Percentiles rank a stretch among this genome's conserved stretches.
Evolutionary conservation across 805 yeast genomes (phyloP).

Genomic region (Myxozyma neglecta): DNA sequence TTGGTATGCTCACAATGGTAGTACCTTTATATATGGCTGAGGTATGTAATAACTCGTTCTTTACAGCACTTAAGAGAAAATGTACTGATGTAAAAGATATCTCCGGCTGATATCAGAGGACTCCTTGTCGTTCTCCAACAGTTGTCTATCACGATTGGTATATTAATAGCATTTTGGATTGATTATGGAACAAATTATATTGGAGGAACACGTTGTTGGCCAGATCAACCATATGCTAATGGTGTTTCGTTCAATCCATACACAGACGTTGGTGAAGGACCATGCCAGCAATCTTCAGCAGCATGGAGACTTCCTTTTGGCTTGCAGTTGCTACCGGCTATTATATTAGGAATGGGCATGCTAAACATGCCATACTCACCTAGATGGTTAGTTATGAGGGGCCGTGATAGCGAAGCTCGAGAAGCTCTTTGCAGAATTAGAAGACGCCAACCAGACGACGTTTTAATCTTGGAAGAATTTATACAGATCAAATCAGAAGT

Average conservation of each 20-base stretch:
- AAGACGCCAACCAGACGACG: conserved; percentile 14
- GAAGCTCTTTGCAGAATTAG: conserved; percentile 10
- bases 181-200: conserved; percentile 47
- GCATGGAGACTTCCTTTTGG: conserved; percentile 69
- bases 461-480: conserved; percentile 6
- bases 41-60: not conserved
- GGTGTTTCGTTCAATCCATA: conserved; percentile 21
- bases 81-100: conserved; percentile 3
- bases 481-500: conserved; percentile 15
- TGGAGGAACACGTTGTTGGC: conserved; percentile 39
- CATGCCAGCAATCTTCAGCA: conserved; percentile 35
- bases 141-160: conserved; percentile 39
- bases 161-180: conserved; percentile 40
- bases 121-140: conserved; percentile 34
- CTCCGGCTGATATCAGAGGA: conserved; percentile 36
- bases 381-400: conserved; percentile 57
- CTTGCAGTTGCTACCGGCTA: conserved; percentile 54
- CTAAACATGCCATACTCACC: conserved; percentile 46
- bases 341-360: conserved; percentile 49
- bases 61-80: not conserved
- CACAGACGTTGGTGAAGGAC: conserved; percentile 13
- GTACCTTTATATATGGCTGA: conserved; percentile 44
- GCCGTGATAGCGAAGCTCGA: conserved; percentile 54
- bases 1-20: conserved; percentile 49
- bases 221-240: conserved; percentile 15